phyloP scores from a whole-genome alignment of 306 rosid species.

The Gillenia trifoliata region DNA sequence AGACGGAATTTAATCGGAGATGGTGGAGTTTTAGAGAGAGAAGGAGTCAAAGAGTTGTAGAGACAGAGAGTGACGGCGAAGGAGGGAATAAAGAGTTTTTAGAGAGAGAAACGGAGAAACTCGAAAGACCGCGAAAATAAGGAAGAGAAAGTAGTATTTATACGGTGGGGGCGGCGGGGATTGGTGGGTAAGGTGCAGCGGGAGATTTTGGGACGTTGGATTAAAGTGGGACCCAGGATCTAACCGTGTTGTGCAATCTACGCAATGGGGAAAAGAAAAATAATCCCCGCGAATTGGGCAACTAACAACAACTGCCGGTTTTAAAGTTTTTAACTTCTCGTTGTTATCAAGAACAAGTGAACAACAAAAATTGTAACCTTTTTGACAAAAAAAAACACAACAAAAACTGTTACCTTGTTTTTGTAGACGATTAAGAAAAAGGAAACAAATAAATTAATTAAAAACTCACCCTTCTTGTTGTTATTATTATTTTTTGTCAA shows the following conservation, averaged over 20 bases:
- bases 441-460: neutral
- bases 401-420: neutral
- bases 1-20: neutral
- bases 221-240: neutral
- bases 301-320: neutral
- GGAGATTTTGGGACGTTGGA: neutral
- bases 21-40: neutral
- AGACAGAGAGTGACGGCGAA: neutral
- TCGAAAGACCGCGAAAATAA: slow-evolving; percentile 17
- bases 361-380: neutral
- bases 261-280: neutral
- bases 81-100: neutral
- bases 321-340: no score
- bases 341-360: no score
- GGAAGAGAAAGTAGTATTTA: neutral
- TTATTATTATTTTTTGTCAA: no score
- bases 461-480: no score
- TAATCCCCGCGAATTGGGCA: neutral
- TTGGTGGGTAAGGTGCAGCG: no score
- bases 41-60: neutral
- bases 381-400: no score
- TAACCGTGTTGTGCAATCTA: neutral
- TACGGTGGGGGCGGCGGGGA: neutral
- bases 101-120: neutral
- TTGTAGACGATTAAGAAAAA: neutral